Evolutionary conservation across 306 rosid genomes (phyloP).

Genomic region (Crotalaria pallida): DNA sequence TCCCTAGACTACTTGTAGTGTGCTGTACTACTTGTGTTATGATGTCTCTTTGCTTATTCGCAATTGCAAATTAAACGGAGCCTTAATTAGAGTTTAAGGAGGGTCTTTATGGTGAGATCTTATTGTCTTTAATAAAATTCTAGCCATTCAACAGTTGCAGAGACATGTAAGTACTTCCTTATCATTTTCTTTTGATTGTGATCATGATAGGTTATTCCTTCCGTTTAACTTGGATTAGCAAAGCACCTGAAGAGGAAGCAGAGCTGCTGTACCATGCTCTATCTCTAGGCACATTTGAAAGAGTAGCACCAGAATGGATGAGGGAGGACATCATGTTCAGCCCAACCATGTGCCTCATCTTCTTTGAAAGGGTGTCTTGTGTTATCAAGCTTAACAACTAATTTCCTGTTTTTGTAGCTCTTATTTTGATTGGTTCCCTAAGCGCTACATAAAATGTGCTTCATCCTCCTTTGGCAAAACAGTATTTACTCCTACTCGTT

Average conservation of each 20-base stretch:
- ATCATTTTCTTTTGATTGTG: constrained; percentile 9
- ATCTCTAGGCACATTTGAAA: constrained; percentile 80
- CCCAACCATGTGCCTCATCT: constrained; percentile 69
- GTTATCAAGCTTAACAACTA: constrained; percentile 46
- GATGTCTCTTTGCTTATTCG: too few species aligned
- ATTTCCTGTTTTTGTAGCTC: background rate
- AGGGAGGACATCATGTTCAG: constrained; percentile 77
- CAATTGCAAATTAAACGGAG: too few species aligned
- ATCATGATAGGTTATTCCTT: constrained; percentile 66
- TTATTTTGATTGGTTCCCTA: background rate
- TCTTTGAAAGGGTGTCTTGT: constrained; percentile 64
- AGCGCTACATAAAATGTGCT: background rate
- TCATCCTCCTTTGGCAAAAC: background rate
- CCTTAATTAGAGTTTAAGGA: background rate
- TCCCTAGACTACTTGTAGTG: too few species aligned
- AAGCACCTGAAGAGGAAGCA: constrained; percentile 42
- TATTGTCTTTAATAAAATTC: background rate
- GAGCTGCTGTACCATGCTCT: constrained; percentile 53
- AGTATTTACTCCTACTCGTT: too few species aligned
- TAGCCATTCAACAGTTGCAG: background rate
- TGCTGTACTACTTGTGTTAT: too few species aligned
- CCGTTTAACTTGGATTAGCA: constrained; percentile 61
- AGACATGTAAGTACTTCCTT: background rate
- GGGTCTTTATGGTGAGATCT: background rate
- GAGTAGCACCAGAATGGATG: constrained; percentile 95